Percentiles rank a stretch among this genome's conserved stretches.
These are phyloP conservation scores for Monosporascus sp. DNA, from an alignment of 2,329 filamentous ascomycete genomes.

Conservation along the genomic window DNA sequence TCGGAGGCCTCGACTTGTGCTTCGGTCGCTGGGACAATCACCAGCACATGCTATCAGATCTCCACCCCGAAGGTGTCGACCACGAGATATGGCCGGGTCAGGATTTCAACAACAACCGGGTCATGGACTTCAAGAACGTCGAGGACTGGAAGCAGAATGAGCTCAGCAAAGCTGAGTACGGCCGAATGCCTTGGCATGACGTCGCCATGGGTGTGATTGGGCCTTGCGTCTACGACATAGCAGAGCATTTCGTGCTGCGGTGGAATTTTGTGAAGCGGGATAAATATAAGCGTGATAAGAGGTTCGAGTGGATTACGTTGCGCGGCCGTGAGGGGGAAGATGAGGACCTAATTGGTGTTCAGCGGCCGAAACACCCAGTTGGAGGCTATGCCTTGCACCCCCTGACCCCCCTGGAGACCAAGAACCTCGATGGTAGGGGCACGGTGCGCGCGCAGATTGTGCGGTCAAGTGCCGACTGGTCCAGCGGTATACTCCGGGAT, in stretches of 20 bases:
- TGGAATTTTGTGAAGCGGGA: constrained; percentile 98
- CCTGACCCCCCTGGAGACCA: constrained; percentile 60
- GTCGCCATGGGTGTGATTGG: constrained; percentile 89
- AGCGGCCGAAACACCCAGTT: constrained; percentile 82
- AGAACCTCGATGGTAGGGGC: constrained; percentile 60
- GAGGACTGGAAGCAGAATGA: constrained; percentile 91
- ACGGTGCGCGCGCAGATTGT: constrained; percentile 78
- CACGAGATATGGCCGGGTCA: constrained; percentile 92
- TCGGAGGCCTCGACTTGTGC: constrained; percentile 90
- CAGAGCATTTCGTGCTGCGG: constrained; percentile 87
- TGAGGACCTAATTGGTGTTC: constrained; percentile 82
- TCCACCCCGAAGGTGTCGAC: constrained; percentile 75
- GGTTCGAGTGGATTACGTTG: constrained; percentile 80
- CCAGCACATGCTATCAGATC: constrained; percentile 80
- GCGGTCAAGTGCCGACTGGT: constrained; percentile 91
- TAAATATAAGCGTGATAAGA: constrained; percentile 87
- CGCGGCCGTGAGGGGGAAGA: constrained; percentile 71
- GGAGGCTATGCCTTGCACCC: constrained; percentile 85
- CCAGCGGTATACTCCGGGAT: constrained; percentile 79
- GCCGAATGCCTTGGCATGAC: constrained; percentile 98
- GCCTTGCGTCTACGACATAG: constrained; percentile 86
- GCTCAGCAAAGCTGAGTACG: constrained; percentile 82
- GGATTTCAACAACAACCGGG: constrained; percentile 95
- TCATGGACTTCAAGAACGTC: constrained; percentile 92
- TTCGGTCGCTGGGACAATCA: constrained; percentile 91